Evolutionary conservation across 2,329 filamentous ascomycete species (phyloP), one percentile per base, ranked within the genome.

Genomic region (Ascochyta pisi): DNA sequence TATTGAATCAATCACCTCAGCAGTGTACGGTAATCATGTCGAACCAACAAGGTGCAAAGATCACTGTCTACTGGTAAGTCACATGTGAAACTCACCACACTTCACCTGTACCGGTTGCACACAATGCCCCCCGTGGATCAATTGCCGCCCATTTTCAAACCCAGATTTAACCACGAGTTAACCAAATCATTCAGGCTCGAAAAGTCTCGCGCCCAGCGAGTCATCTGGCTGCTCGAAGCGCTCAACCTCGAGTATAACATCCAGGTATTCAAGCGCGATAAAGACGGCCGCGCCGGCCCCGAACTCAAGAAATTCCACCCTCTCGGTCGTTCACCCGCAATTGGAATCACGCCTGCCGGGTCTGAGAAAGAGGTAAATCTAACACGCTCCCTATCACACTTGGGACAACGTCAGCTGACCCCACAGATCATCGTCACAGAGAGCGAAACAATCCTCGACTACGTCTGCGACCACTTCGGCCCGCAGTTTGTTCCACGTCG

Each of bases 201-300:
- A 66, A 82, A 89, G 65, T 96, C 92, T 52, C 89, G 92, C 64
- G 86, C 90, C 12, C 91, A 96, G 75, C 87, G 91, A 60, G 89
- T 94, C 55, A 79, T 95, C 40, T 96, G 91, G 90, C 86, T 96
- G 6, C 84, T 96, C 39, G 90, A 95, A 73, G 91, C 94, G 75
- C 86, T 95, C 59, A 83, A 89, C 39, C 76, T 96, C 31, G 83
- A 88, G 26, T 96, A 96, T 77, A 86, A 93, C 59, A 78, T 97
- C 54, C 86, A 94, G 69, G 83, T 89, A 50, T 95, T 89, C 82
- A 91, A 91, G 74, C 88, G 93, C 34, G 73, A 74, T 35, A 67
- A 76, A 54, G 84, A 88, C 51, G 83, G 80, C 66, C 80, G 90
- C n/a, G 93, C 93, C 1, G 91, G 91, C 3, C 80, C 86, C 0